phyloP scores from a whole-genome alignment of 176 grass and related monocot species.

The Dendrocalamus sinicus region DNA sequence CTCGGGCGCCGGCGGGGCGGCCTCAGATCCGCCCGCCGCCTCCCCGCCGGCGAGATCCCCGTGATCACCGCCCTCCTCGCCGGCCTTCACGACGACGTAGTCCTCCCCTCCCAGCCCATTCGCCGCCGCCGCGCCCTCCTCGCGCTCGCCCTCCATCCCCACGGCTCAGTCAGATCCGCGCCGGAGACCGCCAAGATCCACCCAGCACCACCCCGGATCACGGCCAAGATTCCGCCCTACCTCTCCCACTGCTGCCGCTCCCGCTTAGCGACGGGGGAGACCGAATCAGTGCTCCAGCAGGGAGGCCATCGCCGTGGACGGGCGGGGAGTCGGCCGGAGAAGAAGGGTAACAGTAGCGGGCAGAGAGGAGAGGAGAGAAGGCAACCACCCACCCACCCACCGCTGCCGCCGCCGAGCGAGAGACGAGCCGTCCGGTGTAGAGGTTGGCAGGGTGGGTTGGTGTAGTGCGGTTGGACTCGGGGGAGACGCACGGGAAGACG shows the following conservation, averaged over 20 bases:
- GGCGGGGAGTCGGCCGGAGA: neutral
- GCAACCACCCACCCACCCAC: conserved; percentile 40
- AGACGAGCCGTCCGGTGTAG: neutral
- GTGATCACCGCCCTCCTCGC: neutral
- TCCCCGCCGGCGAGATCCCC: conserved; percentile 34
- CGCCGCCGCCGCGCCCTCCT: neutral
- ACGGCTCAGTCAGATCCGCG: conserved; percentile 5
- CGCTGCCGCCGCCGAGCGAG: neutral
- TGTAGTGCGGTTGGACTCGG: neutral
- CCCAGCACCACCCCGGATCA: conserved; percentile 29
- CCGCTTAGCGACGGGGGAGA: neutral
- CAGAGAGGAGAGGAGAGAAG: neutral
- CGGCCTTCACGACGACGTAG: conserved; percentile 40
- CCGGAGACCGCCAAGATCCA: conserved; percentile 4
- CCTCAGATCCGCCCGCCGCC: conserved; percentile 32
- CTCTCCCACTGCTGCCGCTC: neutral
- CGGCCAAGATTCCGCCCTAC: neutral
- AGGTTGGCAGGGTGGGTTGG: conserved; percentile 31
- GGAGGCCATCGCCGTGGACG: neutral
- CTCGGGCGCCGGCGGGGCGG: neutral
- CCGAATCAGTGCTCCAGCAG: conserved; percentile 20
- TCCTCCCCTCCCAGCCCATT: conserved; percentile 45
- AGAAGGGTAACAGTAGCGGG: neutral
- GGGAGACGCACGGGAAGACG: neutral
- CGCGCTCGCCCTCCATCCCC: conserved; percentile 42